Evolutionary conservation across 257 asterid genomes (phyloP).

Genomic region (Perilla frutescens): DNA sequence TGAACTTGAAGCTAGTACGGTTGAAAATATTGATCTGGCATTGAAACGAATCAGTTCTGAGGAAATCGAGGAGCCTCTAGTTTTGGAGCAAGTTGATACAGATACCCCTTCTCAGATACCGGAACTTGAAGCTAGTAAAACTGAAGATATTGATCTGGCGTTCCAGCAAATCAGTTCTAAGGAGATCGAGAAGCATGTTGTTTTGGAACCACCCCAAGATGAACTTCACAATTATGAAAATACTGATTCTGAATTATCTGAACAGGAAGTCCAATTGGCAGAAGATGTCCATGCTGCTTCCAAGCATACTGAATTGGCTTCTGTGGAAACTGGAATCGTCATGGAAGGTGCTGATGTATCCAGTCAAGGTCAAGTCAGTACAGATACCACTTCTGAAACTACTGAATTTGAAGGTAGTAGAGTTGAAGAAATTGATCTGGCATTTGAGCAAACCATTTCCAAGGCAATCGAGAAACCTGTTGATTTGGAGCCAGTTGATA

Average conservation of each 20-base stretch:
- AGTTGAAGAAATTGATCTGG: conserved; percentile 35
- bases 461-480: conserved; percentile 29
- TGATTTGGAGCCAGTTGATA: conserved; percentile 33
- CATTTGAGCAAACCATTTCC: conserved; percentile 34
- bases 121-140: conserved; percentile 4
- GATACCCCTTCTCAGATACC: not conserved
- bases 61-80: conserved; percentile 37
- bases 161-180: conserved; percentile 15
- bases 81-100: conserved; percentile 27
- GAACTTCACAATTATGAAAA: conserved; percentile 28
- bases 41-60: conserved; percentile 32
- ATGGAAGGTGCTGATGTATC: conserved; percentile 6
- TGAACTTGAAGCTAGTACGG: conserved; percentile 39
- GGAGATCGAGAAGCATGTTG: conserved; percentile 20
- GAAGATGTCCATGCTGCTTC: conserved; percentile 40
- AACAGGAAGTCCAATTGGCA: conserved; percentile 39
- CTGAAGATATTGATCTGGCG: conserved; percentile 13
- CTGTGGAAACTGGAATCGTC: conserved; percentile 27
- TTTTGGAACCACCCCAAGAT: conserved; percentile 21
- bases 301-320: conserved; percentile 36
- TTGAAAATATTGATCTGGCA: conserved; percentile 38
- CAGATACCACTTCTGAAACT: conserved; percentile 12
- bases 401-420: conserved; percentile 43
- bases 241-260: conserved; percentile 33
- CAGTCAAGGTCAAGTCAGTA: conserved; percentile 30